phyloP scores from a whole-genome alignment of 1,284 basidiomycete genomes.

The Microbotryum saponariae region DNA sequence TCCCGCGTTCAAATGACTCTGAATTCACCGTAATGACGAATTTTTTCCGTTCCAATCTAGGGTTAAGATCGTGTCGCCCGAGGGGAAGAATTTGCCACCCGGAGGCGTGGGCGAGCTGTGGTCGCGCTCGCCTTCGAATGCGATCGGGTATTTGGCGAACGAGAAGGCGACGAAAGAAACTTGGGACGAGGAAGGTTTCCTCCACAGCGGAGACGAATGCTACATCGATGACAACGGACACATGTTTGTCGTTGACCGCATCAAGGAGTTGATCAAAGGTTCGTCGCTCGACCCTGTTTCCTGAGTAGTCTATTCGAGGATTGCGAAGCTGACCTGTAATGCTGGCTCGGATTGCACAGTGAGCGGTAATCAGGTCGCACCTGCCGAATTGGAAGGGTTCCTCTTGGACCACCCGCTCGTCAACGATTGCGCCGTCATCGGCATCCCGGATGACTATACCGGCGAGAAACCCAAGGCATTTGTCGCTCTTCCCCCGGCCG shows the following conservation, averaged over 20 bases:
- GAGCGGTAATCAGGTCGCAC: conserved; percentile 40
- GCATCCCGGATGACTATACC: conserved; percentile 64
- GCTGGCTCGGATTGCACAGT: not conserved
- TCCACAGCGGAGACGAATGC: conserved; percentile 36
- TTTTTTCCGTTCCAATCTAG: conserved; percentile 16
- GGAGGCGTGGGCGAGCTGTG: conserved; percentile 27
- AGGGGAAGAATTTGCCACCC: conserved; percentile 31
- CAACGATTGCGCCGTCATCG: conserved; percentile 63
- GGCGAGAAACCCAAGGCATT: conserved; percentile 63
- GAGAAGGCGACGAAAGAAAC: conserved; percentile 36
- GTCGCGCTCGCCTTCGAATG: conserved; percentile 24
- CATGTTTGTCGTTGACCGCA: conserved; percentile 28
- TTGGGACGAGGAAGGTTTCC: conserved; percentile 32
- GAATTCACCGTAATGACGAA: not conserved
- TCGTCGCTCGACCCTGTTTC: not conserved
- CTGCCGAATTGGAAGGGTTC: conserved; percentile 65
- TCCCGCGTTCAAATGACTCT: not conserved
- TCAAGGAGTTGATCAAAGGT: conserved; percentile 22
- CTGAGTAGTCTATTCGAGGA: not conserved
- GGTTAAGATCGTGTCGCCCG: conserved; percentile 34
- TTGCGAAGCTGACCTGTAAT: conserved; percentile 22
- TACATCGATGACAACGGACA: conserved; percentile 16
- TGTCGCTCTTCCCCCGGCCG: conserved; percentile 18
- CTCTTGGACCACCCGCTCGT: conserved; percentile 64
- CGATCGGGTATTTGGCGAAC: conserved; percentile 35